Conservation (phyloP, 2,329 filamentous ascomycete genomes). For the Ascosphaera pollenicola region DNA sequence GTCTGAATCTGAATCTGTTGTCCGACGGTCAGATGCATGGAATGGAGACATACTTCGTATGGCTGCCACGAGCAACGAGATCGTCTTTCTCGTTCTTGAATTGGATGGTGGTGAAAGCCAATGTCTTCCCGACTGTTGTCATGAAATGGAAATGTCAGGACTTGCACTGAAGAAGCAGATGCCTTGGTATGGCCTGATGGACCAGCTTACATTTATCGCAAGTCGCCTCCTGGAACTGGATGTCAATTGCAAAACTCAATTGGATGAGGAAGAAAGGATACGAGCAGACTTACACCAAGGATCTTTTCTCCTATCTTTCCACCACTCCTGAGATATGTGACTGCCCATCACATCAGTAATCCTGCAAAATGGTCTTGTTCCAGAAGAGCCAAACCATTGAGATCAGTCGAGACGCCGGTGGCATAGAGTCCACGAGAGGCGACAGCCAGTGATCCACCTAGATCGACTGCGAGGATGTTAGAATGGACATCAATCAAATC, state of each 20-base stretch:
- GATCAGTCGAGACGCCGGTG: slow-evolving; percentile 44
- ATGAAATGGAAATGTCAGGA: neutral
- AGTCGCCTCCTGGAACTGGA: slow-evolving; percentile 26
- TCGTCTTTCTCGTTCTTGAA: slow-evolving; percentile 38
- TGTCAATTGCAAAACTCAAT: neutral
- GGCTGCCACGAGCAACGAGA: slow-evolving; percentile 40
- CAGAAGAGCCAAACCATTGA: slow-evolving; percentile 26
- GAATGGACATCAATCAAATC: neutral
- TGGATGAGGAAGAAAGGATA: neutral
- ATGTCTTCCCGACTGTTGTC: slow-evolving; percentile 36
- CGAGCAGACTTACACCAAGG: slow-evolving; percentile 22
- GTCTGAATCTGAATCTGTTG: neutral
- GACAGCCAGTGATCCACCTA: slow-evolving; percentile 43
- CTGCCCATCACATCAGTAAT: slow-evolving; percentile 11
- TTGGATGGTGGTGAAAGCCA: slow-evolving; percentile 39
- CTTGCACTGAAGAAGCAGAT: too few species aligned
- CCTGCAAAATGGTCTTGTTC: neutral
- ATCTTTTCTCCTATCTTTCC: slow-evolving; percentile 40
- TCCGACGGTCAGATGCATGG: too few species aligned
- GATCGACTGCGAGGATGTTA: slow-evolving; percentile 28
- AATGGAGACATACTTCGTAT: slow-evolving; percentile 35
- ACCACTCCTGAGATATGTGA: slow-evolving; percentile 42
- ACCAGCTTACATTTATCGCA: slow-evolving; percentile 39
- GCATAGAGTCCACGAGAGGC: slow-evolving; percentile 42
- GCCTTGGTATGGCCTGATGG: neutral